Conservation (phyloP, 108 stramenopile genomes). For the Aurantiochytrium sp. region DNA sequence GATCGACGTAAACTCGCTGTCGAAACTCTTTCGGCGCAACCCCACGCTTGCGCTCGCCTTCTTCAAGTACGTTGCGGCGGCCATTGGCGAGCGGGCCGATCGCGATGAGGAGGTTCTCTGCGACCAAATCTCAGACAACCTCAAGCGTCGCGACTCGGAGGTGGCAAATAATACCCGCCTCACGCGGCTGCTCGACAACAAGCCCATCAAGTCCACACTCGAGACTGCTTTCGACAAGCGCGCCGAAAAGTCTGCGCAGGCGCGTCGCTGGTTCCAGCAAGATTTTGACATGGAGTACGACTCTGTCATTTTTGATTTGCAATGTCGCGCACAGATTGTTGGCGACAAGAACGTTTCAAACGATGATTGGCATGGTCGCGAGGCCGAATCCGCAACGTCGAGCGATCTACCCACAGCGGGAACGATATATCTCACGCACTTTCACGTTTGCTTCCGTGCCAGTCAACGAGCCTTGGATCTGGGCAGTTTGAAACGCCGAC, state of each 20-base stretch:
- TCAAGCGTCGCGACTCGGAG: background rate
- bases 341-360: background rate
- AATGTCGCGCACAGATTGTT: background rate
- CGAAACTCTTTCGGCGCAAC: background rate
- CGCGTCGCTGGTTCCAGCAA: conserved; percentile 7
- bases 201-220: background rate
- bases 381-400: background rate
- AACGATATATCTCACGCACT: background rate
- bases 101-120: background rate
- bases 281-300: conserved; percentile 14
- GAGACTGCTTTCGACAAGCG: background rate
- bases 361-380: background rate
- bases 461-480: background rate
- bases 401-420: background rate
- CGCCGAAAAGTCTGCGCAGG: background rate
- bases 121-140: background rate
- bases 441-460: background rate
- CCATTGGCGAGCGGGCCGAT: background rate
- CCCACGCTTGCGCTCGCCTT: background rate
- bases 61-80: background rate
- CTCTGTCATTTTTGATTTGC: background rate
- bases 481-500: background rate
- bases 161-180: background rate
- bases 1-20: background rate
- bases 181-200: conserved; percentile 8